phyloP scores from a whole-genome alignment of 1,284 basidiomycete species.

The Leccinum angustisporum region DNA sequence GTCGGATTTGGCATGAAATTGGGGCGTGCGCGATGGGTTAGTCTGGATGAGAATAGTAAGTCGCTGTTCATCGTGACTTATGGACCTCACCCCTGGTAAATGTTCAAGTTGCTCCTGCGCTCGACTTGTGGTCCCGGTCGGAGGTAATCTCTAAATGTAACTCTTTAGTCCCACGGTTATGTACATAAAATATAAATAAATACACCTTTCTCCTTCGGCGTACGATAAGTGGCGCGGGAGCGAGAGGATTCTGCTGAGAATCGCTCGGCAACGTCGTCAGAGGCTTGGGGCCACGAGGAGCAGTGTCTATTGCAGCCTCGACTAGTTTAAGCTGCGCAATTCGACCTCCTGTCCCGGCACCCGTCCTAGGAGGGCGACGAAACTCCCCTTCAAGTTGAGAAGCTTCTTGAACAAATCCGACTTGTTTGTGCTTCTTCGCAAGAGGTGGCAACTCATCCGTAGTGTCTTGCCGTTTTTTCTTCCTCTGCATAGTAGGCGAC shows the following conservation, averaged over 20 bases:
- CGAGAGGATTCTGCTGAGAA: neutral
- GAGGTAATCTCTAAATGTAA: neutral
- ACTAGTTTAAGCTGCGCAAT: neutral
- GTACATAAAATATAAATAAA: neutral
- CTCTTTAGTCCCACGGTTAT: neutral
- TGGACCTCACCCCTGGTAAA: neutral
- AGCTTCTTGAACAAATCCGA: neutral
- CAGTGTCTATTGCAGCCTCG: neutral
- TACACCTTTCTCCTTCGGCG: neutral
- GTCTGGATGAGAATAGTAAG: neutral
- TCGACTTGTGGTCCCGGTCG: neutral
- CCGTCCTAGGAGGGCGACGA: neutral
- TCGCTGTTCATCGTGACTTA: neutral
- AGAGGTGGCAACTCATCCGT: neutral
- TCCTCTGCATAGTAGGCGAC: neutral
- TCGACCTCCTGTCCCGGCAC: neutral
- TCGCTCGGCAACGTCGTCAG: neutral
- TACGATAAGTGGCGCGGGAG: neutral
- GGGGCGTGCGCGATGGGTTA: neutral
- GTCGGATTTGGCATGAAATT: neutral
- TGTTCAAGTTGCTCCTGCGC: neutral
- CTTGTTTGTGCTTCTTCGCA: neutral
- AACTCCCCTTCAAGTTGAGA: neutral
- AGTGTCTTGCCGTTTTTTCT: neutral
- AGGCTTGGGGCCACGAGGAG: neutral